Percentiles rank a stretch among this genome's conserved stretches.
These are phyloP conservation scores for Scedosporium apiospermum DNA, from an alignment of 2,329 filamentous ascomycete genomes.

Conservation along the genomic window DNA sequence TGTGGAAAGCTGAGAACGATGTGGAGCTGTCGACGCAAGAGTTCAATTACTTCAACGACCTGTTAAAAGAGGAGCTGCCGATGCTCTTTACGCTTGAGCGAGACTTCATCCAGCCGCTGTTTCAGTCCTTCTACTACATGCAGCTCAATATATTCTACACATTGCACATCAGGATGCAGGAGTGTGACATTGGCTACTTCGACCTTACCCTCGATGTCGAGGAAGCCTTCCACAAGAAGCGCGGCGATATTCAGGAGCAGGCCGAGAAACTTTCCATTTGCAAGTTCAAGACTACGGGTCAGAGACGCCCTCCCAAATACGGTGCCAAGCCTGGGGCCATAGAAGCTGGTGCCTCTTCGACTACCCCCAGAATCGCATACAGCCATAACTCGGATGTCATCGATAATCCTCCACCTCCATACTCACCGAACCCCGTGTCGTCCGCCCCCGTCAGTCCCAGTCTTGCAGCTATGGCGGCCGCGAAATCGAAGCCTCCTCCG, in stretches of 20 bases:
- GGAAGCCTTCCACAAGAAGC: constrained; percentile 81
- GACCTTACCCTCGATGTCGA: constrained; percentile 85
- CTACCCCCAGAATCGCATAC: constrained; percentile 16
- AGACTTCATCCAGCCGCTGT: constrained; percentile 92
- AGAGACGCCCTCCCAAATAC: constrained; percentile 50
- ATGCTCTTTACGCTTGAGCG: constrained; percentile 82
- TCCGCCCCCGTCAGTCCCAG: constrained; percentile 21
- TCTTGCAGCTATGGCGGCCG: constrained; percentile 39
- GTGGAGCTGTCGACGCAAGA: constrained; percentile 88
- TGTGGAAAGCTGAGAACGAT: constrained; percentile 92
- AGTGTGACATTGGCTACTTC: constrained; percentile 95
- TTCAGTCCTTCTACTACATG: constrained; percentile 99
- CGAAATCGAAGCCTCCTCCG: constrained; percentile 61
- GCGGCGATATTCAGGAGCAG: constrained; percentile 75
- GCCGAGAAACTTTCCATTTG: constrained; percentile 79
- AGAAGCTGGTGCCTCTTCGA: constrained; percentile 33
- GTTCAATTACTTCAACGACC: constrained; percentile 95
- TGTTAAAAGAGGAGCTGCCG: constrained; percentile 91
- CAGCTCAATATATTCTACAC: constrained; percentile 99
- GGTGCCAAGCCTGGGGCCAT: constrained; percentile 42
- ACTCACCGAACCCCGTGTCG: constrained; percentile 36
- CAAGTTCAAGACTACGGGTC: constrained; percentile 83
- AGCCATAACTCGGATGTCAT: constrained; percentile 34
- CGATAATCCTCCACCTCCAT: constrained; percentile 58
- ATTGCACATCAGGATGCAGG: constrained; percentile 95